Evolutionary conservation across 2,329 filamentous ascomycete genomes (phyloP), one percentile per base, ranked within the genome.

Genomic region (Huntiella bhutanensis): DNA sequence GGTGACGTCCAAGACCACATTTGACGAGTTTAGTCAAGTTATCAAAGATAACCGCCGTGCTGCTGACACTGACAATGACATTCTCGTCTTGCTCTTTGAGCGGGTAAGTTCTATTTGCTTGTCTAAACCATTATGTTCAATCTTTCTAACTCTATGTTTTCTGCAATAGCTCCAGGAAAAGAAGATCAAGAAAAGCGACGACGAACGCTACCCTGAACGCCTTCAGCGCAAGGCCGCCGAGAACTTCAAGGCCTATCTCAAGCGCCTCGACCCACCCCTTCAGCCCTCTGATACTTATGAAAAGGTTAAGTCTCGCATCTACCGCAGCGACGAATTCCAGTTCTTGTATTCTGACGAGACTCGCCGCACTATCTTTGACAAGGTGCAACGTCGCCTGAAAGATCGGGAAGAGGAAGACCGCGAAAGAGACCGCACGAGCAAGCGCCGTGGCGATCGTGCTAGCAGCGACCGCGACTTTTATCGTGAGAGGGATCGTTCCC

Each of bases 391-490:
- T 51, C 83, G 91, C 43, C 67, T 95, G n/a, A 83, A 80, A 58
- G 88, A 96, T 55, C 87, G 87, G 58, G 83, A 92, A 54, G 83
- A 92, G 46, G 85, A 92, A 52, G 86, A 94, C 50, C 74, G 73
- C 48, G 22, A 28, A 28, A 28, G 22, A 28, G 74, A 78, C 49
- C 69, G 71, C 51, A 40, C 40, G 32, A 44, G 46, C 13, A 64
- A 68, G 44, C 69, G 71, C 49, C 72, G 74, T 45, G 48, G 44
- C 13, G 74, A 77, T 35, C 70, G 72, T 52, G 67, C 64, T 50
- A 69, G 66, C 5, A 59, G 56, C 41, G 73, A 75, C 52, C 64
- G 67, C 52, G 65, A 68, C 54, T 53, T 60, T 53, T 63, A 79
- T 54, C 75, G 80, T 56, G 77, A 75, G 39, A 68, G 71, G 56